Evolutionary conservation across 495 filamentous ascomycete species (phyloP).

Genomic region (Penicillium parvum): DNA sequence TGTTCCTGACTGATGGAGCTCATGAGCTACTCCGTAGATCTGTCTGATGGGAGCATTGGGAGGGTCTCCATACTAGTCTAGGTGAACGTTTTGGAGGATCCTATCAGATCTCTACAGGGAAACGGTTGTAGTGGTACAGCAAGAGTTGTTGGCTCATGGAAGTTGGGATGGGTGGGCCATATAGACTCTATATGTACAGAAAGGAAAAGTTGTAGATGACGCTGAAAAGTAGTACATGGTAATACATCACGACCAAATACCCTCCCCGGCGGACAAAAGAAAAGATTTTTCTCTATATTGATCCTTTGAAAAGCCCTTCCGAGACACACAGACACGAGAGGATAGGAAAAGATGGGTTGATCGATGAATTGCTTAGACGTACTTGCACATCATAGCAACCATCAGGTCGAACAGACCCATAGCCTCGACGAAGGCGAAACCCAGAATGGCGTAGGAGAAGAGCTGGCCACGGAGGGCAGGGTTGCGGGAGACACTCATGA

Average conservation of each 20-base stretch:
- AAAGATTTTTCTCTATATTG: constrained; percentile 13
- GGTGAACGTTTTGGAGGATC: too few species aligned
- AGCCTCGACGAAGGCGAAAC: constrained; percentile 91
- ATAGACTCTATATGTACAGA: constrained; percentile 48
- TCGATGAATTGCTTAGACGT: constrained; percentile 40
- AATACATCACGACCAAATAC: constrained; percentile 37
- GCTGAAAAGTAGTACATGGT: constrained; percentile 41
- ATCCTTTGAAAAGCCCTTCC: constrained; percentile 14
- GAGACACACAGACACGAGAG: too few species aligned
- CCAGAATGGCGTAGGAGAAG: constrained; percentile 90
- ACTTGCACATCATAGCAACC: constrained; percentile 86
- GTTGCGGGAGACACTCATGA: constrained; percentile 83
- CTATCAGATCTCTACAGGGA: constrained; percentile 1
- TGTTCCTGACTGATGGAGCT: too few species aligned
- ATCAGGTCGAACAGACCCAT: constrained; percentile 92
- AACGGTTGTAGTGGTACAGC: constrained; percentile 18
- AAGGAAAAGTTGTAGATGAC: constrained; percentile 35
- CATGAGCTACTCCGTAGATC: too few species aligned
- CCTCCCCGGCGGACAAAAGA: constrained; percentile 27
- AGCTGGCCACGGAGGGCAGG: constrained; percentile 84
- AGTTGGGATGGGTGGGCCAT: constrained; percentile 32
- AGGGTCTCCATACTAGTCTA: too few species aligned
- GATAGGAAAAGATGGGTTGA: too few species aligned
- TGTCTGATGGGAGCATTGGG: too few species aligned
- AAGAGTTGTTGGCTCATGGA: constrained; percentile 30